Evolutionary conservation across 2,329 filamentous ascomycete genomes (phyloP).

Genomic region (Eutypa lata): DNA sequence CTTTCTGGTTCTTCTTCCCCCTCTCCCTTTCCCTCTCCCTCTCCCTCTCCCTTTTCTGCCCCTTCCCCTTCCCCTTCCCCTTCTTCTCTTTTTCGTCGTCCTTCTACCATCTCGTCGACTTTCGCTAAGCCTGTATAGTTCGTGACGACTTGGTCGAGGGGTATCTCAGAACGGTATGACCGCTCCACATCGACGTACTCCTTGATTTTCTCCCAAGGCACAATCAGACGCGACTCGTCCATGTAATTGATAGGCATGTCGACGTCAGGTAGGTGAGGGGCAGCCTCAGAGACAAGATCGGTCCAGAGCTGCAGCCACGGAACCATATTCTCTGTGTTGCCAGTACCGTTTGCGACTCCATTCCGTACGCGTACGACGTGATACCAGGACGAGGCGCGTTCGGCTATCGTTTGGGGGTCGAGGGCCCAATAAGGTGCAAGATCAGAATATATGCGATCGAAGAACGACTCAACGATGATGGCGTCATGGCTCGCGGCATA

Average conservation of each 20-base stretch:
- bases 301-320: constrained; percentile 48
- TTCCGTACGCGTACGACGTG: constrained; percentile 47
- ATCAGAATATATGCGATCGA: constrained; percentile 63
- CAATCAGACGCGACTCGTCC: constrained; percentile 50
- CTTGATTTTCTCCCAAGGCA: constrained; percentile 50
- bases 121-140: constrained; percentile 27
- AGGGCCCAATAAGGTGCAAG: constrained; percentile 59
- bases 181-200: constrained; percentile 39
- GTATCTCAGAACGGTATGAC: constrained; percentile 32
- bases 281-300: constrained; percentile 48
- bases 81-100: too few relatives aligned
- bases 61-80: too few relatives aligned
- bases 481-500: constrained; percentile 50
- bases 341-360: constrained; percentile 37
- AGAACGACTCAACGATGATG: constrained; percentile 61
- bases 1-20: too few relatives aligned
- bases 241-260: constrained; percentile 52
- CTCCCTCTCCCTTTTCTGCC: too few relatives aligned
- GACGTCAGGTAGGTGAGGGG: constrained; percentile 48
- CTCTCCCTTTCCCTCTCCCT: too few relatives aligned
- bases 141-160: constrained; percentile 36
- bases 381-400: constrained; percentile 40
- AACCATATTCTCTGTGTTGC: constrained; percentile 38
- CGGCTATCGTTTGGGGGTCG: constrained; percentile 37
- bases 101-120: constrained; percentile 13